Conservation (phyloP, 371 early-diverging fungal species). For the Catenaria anguillulae region DNA sequence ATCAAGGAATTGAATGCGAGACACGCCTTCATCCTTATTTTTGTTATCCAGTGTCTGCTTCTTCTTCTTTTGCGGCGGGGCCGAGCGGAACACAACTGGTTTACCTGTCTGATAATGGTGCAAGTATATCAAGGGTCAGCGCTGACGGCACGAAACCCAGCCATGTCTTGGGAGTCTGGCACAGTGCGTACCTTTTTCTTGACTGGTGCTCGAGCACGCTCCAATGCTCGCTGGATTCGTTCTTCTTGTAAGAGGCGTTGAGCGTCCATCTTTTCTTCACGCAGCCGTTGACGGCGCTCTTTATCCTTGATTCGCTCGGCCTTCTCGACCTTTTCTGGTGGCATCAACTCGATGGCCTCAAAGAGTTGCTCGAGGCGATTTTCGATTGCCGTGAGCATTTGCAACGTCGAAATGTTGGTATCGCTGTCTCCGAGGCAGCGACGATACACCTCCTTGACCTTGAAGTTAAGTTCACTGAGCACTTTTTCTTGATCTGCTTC, state of each 20-base stretch:
- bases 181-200: conserved; percentile 30
- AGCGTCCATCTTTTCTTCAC: conserved; percentile 30
- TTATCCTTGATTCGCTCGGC: conserved; percentile 41
- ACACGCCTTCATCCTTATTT: conserved; percentile 6
- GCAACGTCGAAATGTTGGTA: conserved; percentile 26
- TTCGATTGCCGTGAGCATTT: conserved; percentile 34
- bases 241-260: conserved; percentile 27
- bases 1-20: neutral
- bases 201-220: conserved; percentile 32
- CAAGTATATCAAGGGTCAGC: too few species aligned
- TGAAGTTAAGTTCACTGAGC: conserved; percentile 24
- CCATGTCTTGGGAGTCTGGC: too few species aligned
- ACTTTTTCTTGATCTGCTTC: conserved; percentile 28
- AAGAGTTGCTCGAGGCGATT: conserved; percentile 33
- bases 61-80: conserved; percentile 7
- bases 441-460: conserved; percentile 32
- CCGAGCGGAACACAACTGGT: conserved; percentile 31
- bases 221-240: conserved; percentile 27
- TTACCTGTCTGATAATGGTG: conserved; percentile 22
- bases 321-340: conserved; percentile 32
- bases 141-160: too few species aligned
- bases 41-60: conserved; percentile 1
- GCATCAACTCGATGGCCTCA: conserved; percentile 34
- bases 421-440: conserved; percentile 32
- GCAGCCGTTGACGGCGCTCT: conserved; percentile 28